These are phyloP conservation scores for Colletotrichum tamarilloi DNA, from an alignment of 2,329 filamentous ascomycete genomes.

Conservation along the genomic window DNA sequence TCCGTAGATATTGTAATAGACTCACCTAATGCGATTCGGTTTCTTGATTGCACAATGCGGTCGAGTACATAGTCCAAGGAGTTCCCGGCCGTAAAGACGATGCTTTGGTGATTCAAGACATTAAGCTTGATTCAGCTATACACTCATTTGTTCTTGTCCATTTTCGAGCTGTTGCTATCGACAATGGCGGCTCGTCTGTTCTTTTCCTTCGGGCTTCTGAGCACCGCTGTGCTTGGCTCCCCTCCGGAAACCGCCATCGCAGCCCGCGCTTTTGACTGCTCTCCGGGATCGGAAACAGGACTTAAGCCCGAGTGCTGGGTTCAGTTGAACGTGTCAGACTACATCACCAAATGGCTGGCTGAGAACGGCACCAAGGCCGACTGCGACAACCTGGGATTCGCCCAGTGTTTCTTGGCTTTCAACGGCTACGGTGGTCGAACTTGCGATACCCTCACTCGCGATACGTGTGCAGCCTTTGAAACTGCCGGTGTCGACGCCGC, in stretches of 20 bases:
- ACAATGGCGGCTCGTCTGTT: neutral
- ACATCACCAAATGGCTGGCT: conserved; percentile 41
- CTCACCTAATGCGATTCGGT: neutral
- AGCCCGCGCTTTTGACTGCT: conserved; percentile 7
- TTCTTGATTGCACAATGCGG: neutral
- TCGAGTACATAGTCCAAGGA: neutral
- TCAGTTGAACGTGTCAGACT: conserved; percentile 38
- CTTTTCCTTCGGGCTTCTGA: neutral
- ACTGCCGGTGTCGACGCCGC: conserved; percentile 32
- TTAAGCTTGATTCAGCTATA: neutral
- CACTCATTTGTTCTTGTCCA: neutral
- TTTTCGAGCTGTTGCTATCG: too few relatives aligned
- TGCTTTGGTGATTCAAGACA: neutral
- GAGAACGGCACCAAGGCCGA: conserved; percentile 41
- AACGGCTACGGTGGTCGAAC: conserved; percentile 41
- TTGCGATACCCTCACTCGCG: conserved; percentile 40
- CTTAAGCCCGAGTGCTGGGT: conserved; percentile 40
- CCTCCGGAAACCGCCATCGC: neutral
- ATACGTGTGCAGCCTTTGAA: conserved; percentile 39
- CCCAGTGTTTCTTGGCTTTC: conserved; percentile 42
- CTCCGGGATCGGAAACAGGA: conserved; percentile 23
- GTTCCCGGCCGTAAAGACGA: neutral
- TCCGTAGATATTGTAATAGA: neutral
- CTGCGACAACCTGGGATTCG: conserved; percentile 41
- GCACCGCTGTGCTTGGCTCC: neutral